phyloP scores from a whole-genome alignment of 495 filamentous ascomycete species.

The Hypoxylon lenormandii region DNA sequence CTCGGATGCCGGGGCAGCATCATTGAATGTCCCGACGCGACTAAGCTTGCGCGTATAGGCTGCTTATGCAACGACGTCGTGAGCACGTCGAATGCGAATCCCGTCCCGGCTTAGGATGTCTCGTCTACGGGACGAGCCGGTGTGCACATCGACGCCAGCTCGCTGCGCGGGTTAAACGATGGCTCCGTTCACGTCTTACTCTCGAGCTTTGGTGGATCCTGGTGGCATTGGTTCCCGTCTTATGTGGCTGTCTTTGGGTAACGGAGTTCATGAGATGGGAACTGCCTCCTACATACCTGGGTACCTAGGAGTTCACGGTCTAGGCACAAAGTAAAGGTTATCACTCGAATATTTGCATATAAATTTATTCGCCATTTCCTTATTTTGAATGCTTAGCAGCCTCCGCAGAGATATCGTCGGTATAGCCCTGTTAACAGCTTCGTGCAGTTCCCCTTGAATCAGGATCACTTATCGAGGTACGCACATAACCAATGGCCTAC shows the following conservation, averaged over 20 bases:
- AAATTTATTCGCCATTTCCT: too few species aligned
- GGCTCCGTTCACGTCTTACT: conserved; percentile 52
- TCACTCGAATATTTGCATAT: too few species aligned
- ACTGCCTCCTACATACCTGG: too few species aligned
- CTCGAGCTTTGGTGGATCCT: conserved; percentile 53
- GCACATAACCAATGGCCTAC: too few species aligned
- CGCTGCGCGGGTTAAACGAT: conserved; percentile 50
- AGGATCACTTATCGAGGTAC: too few species aligned
- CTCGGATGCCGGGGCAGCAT: neutral
- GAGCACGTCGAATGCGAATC: conserved; percentile 67
- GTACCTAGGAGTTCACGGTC: too few species aligned
- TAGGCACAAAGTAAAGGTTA: too few species aligned
- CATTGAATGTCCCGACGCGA: conserved; percentile 1
- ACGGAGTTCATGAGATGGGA: conserved; percentile 34
- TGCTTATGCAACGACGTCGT: conserved; percentile 65
- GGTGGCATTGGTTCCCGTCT: conserved; percentile 47
- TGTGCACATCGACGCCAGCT: conserved; percentile 56
- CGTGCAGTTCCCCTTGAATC: too few species aligned
- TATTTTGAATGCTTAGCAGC: too few species aligned
- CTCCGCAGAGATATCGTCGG: too few species aligned
- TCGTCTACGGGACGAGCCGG: conserved; percentile 61
- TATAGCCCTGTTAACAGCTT: too few species aligned
- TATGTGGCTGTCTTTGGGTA: conserved; percentile 48
- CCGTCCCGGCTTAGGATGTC: conserved; percentile 63
- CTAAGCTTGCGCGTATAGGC: conserved; percentile 42